These are phyloP conservation scores for Golovinomyces cichoracearum DNA, from an alignment of 2,329 filamentous ascomycete genomes.

Conservation along the genomic window DNA sequence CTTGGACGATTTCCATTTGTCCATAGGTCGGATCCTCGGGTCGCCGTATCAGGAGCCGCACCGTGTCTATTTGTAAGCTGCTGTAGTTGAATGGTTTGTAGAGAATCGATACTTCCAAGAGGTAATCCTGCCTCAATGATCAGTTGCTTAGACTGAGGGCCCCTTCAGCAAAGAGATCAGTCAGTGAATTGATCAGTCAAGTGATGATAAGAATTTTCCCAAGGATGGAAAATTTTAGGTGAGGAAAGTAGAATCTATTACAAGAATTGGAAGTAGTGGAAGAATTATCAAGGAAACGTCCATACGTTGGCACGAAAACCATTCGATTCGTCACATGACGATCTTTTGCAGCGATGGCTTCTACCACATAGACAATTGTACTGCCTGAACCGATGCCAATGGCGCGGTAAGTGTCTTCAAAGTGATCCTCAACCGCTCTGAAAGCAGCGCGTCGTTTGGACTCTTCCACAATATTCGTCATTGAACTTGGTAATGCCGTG, in stretches of 20 bases:
- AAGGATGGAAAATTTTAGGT: too few species aligned
- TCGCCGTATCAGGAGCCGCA: conserved; percentile 48
- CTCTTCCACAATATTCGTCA: conserved; percentile 31
- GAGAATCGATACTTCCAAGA: conserved; percentile 26
- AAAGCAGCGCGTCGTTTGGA: conserved; percentile 53
- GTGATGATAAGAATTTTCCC: too few species aligned
- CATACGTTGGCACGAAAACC: conserved; percentile 67
- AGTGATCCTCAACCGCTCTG: conserved; percentile 48
- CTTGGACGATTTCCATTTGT: conserved; percentile 19
- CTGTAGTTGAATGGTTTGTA: conserved; percentile 12
- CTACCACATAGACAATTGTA: conserved; percentile 63
- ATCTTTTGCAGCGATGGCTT: conserved; percentile 43
- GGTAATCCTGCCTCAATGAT: conserved; percentile 57
- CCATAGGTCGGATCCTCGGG: conserved; percentile 14
- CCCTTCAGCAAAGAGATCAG: background rate
- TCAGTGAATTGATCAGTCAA: too few species aligned
- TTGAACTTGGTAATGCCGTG: background rate
- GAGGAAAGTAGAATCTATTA: background rate
- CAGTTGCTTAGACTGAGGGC: conserved; percentile 52
- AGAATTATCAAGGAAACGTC: conserved; percentile 14
- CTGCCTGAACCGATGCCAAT: conserved; percentile 62
- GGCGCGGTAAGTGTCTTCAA: conserved; percentile 32
- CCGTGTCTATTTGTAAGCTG: conserved; percentile 9
- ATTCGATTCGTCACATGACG: conserved; percentile 31
- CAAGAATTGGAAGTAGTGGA: background rate